Percentiles rank a stretch among this genome's conserved stretches.
Conservation (phyloP, 805 yeast species). For the Tetrapisispora fleetii region DNA sequence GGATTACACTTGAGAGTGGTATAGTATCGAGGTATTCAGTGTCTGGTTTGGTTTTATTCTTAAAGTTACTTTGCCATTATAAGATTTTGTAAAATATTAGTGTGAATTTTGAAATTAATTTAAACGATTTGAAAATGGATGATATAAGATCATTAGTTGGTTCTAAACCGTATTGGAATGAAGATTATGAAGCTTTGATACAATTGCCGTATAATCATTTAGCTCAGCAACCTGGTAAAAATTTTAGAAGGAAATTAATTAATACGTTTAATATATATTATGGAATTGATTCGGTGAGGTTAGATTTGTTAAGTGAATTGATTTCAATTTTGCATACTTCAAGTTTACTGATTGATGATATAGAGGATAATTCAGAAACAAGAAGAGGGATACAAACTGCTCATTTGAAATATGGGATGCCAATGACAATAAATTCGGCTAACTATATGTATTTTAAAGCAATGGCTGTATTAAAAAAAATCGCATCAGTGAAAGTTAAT, state of each 20-base stretch:
- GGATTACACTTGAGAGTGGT: no score
- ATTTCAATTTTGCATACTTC: constrained; percentile 58
- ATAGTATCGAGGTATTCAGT: no score
- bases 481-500: constrained; percentile 6
- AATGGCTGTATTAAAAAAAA: constrained; percentile 35
- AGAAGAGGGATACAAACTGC: constrained; percentile 77
- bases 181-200: constrained; percentile 23
- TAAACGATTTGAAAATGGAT: background rate
- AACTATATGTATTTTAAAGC: constrained; percentile 75
- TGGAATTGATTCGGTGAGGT: constrained; percentile 31
- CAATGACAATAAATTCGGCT: constrained; percentile 74
- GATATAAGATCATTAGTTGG: constrained; percentile 7
- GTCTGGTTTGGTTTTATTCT: no score
- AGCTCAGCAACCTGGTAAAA: constrained; percentile 44
- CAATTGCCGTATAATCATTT: constrained; percentile 43
- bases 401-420: constrained; percentile 65
- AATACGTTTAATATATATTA: constrained; percentile 45
- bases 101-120: background rate
- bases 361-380: constrained; percentile 65
- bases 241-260: constrained; percentile 40
- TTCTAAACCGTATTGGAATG: constrained; percentile 22
- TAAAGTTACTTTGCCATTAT: no score
- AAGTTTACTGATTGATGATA: constrained; percentile 71
- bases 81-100: background rate
- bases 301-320: constrained; percentile 36